Conservation (phyloP, 2,329 filamentous ascomycete genomes). For the Aspergillus sp. region DNA sequence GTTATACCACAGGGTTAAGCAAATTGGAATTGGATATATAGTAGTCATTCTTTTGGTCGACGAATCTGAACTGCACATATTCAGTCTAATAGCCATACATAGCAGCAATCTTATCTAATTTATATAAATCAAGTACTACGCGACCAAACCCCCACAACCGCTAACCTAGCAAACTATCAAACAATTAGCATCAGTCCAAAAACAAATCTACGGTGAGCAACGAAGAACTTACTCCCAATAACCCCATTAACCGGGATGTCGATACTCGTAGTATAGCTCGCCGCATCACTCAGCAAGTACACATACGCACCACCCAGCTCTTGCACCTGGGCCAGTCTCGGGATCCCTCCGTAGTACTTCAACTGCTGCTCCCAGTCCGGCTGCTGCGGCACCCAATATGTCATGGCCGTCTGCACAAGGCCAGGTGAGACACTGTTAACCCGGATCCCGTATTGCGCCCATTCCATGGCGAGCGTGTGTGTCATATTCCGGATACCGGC, state of each 20-base stretch:
- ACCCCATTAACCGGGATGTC: conserved; percentile 52
- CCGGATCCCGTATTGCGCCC: conserved; percentile 66
- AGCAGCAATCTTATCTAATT: too few species aligned
- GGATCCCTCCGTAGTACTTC: conserved; percentile 57
- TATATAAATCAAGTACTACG: too few species aligned
- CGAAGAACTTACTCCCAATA: conserved; percentile 36
- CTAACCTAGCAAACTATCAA: neutral
- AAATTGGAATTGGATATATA: too few species aligned
- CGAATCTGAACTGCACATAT: too few species aligned
- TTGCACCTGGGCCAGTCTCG: conserved; percentile 51
- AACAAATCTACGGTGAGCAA: too few species aligned
- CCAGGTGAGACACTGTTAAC: conserved; percentile 59
- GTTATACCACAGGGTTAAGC: too few species aligned
- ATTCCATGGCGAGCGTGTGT: conserved; percentile 64
- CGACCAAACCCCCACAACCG: neutral
- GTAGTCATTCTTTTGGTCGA: too few species aligned
- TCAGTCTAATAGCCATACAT: too few species aligned
- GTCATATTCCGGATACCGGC: conserved; percentile 34
- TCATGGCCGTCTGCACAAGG: conserved; percentile 39
- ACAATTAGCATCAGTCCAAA: neutral
- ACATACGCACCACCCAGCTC: conserved; percentile 53
- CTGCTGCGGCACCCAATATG: conserved; percentile 50
- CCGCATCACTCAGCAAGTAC: conserved; percentile 46
- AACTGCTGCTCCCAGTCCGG: conserved; percentile 54
- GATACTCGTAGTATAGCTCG: conserved; percentile 51